Base-by-base conservation (phyloP, 2,329 filamentous ascomycete species). In the Aspergillus sp. region DNA sequence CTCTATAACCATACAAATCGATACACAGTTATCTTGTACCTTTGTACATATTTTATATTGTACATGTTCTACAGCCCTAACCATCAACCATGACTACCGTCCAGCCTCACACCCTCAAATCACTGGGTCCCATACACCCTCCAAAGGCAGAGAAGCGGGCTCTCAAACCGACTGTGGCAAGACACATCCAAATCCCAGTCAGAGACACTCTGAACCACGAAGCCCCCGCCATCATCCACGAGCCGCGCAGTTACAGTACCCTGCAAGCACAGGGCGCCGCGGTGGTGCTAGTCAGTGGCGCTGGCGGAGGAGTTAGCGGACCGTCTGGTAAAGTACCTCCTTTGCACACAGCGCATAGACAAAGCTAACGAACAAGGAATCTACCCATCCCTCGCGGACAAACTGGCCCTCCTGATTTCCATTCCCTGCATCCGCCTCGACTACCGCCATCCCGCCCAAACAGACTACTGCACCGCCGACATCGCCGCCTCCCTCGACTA, bases 391-490 rank as follows among this genome's bases (percentile, higher is more conserved):
- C 51, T 64, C 1, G 61, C 53, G 11, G 53, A 61, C 34, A 67
- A 67, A 42, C 44, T 67, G 8, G 55, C 60, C 14, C 35, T 66
- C 13, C 35, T 50, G n/a, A 35, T 49, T 4, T 56, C 52, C 16
- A 52, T 67, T 34, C 61, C 60, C 1, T 51, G 49, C n/a, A 41
- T 66, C 24, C 51, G 61, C 4, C 52, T 67, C 6, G 62, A 66
- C 41, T 66, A 65, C 41, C 53, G 58, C 13, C 48, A 48, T 26
- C 56, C 60, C 1, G 60, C 57, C 0, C 38, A 47, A 8, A 58
- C 47, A 20, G 41, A 45, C 5, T 53, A 53, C 34, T 66, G 63
- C 43, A 46, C 53, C 3, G 35, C 45, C 5, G 62, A 67, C 36
- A 52, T 61, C 1, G 29, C 45, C 6, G 53, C 60, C 7, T 53